Percentiles rank a stretch among this genome's conserved stretches.
Conservation (phyloP, 192 early-diverging fungal species). For the Dispira simplex region DNA sequence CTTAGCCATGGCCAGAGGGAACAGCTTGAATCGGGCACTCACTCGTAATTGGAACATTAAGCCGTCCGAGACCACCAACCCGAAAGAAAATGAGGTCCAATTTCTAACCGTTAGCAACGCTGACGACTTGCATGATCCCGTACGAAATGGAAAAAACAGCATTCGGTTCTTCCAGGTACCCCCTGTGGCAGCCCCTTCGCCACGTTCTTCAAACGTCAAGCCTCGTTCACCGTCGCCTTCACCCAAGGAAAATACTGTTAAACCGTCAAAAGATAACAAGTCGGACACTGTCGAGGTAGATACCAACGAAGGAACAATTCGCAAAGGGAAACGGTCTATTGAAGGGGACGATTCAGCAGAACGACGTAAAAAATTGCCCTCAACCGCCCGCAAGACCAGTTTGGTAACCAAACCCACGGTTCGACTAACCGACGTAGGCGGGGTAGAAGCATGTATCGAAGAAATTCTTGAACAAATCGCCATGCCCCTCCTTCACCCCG, state of each 20-base stretch:
- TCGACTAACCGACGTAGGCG: conserved; percentile 68
- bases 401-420: conserved; percentile 27
- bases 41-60: background rate
- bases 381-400: background rate
- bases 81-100: background rate
- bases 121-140: background rate
- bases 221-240: background rate
- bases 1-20: background rate
- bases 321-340: background rate
- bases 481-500: conserved; percentile 87
- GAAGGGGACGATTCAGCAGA: background rate
- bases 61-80: background rate
- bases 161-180: conserved; percentile 4
- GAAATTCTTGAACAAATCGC: conserved; percentile 84
- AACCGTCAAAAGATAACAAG: background rate
- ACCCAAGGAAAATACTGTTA: background rate
- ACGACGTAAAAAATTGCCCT: background rate
- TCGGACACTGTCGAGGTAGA: background rate
- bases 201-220: background rate
- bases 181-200: background rate
- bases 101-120: background rate
- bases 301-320: background rate
- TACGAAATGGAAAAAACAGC: background rate
- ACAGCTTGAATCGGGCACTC: background rate
- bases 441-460: conserved; percentile 79